Base-by-base conservation (phyloP, 2,329 filamentous ascomycete species). In the Penicillium crustosum region DNA sequence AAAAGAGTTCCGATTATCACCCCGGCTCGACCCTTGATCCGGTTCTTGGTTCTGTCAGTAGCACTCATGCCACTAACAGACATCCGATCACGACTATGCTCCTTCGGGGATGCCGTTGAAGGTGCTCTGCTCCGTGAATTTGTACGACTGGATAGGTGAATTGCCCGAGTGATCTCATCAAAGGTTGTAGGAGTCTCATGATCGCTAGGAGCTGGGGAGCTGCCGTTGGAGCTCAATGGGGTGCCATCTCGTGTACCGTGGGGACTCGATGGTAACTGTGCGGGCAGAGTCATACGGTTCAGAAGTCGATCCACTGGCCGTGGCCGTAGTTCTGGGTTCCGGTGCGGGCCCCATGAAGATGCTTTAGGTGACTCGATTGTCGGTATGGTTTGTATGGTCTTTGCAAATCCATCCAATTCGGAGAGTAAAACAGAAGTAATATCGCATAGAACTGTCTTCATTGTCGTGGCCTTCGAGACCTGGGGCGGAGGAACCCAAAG, bases 1-100 rank as follows among this genome's bases (percentile, higher is more conserved):
- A 93, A 95, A 63, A 97, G 81, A 17, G 89, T 91, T 1, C 91
- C 93, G 64, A 96, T 82, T 9, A 96, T 84, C 56, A 97, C 87
- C 23, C 86, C 86, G 15, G 90, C 83, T 54, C 93, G 86, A 29
- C 89, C 89, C 73, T 89, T 93, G 31, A 91, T 91, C 72, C 91
- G 91, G 65, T 88, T 88, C 61, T 91, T 87, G 71, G 87, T 89
- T 61, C 89, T 82, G 70, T 96, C 91, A 64, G 88, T 89, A 59
- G 89, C 79, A 55, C 89, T 88, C 49, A 96, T 91, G 0, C 91
- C 91, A 53, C 84, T 82, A 23, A 84, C 77, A 25, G 84, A 83
- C 62, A 83, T 79, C 42, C 84, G 79, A 83, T 89, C 70, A 78
- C 86, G 66, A 84, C 86, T 75, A 79, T 71, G 78, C 66, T 73